These are phyloP conservation scores for Fusarium sacchari DNA, from an alignment of 2,329 filamentous ascomycete species.

Conservation along the genomic window DNA sequence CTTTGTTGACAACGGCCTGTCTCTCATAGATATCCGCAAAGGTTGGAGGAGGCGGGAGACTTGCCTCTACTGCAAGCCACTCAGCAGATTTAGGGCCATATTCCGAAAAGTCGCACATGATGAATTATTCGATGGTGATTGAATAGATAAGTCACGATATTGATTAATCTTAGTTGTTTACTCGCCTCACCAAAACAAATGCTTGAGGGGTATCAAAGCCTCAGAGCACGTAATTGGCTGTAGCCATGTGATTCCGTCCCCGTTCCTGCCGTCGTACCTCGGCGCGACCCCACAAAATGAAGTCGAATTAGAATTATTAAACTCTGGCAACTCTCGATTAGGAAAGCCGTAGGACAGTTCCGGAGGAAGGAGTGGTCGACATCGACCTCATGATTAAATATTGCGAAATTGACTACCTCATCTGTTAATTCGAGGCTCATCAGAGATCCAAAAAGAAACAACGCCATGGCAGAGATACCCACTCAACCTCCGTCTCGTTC, in stretches of 20 bases:
- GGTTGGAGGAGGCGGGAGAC: neutral
- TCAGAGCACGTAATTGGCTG: neutral
- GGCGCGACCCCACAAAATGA: conserved; percentile 1
- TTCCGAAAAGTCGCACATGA: conserved; percentile 44
- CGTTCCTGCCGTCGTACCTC: neutral
- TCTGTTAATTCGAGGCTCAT: no score
- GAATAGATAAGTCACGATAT: rapidly evolving
- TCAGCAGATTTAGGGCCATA: conserved; percentile 56
- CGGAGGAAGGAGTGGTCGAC: neutral
- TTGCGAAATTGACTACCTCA: no score
- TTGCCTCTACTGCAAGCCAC: conserved; percentile 53
- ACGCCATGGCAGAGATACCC: conserved; percentile 14
- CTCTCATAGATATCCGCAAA: conserved; percentile 17
- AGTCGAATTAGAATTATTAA: neutral
- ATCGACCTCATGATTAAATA: neutral
- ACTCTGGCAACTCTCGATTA: neutral
- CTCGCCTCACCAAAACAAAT: neutral
- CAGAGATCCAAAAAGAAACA: neutral
- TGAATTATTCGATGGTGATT: neutral
- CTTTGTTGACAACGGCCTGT: conserved; percentile 12
- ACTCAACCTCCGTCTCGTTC: conserved; percentile 23
- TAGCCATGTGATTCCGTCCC: neutral
- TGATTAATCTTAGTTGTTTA: neutral
- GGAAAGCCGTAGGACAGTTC: neutral
- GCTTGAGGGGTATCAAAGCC: neutral